phyloP scores from a whole-genome alignment of 1,139 yeast species.

The Hanseniaspora sp. region DNA sequence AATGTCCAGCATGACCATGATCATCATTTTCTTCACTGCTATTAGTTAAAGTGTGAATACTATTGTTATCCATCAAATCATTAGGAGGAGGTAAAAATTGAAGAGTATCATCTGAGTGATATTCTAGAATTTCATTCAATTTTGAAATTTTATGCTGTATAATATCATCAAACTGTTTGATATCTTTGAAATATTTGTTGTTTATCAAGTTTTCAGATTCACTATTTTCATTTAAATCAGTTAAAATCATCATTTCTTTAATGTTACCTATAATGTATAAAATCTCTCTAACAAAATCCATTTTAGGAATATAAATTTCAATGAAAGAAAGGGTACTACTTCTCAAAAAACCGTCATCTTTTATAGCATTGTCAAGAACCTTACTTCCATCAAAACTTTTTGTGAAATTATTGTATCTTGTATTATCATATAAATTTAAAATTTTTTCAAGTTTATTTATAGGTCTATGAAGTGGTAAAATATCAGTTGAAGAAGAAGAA shows the following conservation, averaged over 20 bases:
- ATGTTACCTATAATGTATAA: constrained; percentile 13
- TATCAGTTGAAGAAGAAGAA: neutral
- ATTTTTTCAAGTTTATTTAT: neutral
- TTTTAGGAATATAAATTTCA: constrained; percentile 12
- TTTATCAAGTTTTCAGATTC: constrained; percentile 5
- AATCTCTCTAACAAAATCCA: constrained; percentile 10
- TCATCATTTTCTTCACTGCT: neutral
- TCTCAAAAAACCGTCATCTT: constrained; percentile 13
- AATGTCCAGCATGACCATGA: neutral
- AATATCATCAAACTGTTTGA: constrained; percentile 24
- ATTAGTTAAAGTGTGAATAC: neutral
- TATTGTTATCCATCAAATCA: neutral
- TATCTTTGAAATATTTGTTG: constrained; percentile 15
- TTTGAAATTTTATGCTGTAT: constrained; percentile 22
- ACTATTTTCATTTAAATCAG: constrained; percentile 1
- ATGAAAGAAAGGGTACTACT: constrained; percentile 10
- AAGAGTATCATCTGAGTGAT: constrained; percentile 9
- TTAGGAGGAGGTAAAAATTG: constrained; percentile 12
- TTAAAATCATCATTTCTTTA: constrained; percentile 13
- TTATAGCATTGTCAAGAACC: neutral
- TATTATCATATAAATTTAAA: constrained; percentile 4
- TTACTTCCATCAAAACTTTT: neutral
- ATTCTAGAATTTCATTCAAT: constrained; percentile 20
- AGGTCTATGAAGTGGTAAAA: constrained; percentile 8
- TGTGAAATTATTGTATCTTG: neutral